These are phyloP conservation scores for Lunularia cruciata DNA, from an alignment of 225 moss, liverwort and hornwort genomes.

Conservation along the genomic window DNA sequence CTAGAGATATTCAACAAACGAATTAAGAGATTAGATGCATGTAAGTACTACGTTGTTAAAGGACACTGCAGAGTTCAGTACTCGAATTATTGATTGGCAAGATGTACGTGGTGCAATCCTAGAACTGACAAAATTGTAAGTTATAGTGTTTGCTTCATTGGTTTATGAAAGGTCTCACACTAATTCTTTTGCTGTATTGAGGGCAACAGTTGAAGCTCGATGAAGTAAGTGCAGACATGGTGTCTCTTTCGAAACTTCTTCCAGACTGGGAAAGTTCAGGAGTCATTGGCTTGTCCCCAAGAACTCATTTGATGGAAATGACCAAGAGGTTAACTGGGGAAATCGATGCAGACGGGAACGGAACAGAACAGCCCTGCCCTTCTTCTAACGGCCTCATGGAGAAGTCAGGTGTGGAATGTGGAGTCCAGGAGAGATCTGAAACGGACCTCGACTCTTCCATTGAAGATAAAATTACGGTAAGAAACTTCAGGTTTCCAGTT, in stretches of 20 bases:
- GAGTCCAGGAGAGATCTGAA: constrained; percentile 27
- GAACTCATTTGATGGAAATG: constrained; percentile 63
- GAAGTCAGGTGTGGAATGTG: constrained; percentile 33
- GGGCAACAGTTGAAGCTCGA: constrained; percentile 61
- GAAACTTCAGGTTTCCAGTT: neutral
- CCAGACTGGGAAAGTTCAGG: constrained; percentile 66
- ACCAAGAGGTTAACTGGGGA: constrained; percentile 53
- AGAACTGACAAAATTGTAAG: too few species aligned
- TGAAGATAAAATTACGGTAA: constrained; percentile 33
- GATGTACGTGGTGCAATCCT: too few species aligned
- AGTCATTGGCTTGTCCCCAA: constrained; percentile 45
- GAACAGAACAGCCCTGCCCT: constrained; percentile 39
- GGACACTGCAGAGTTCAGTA: too few species aligned
- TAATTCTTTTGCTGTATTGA: neutral
- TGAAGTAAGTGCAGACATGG: constrained; percentile 68
- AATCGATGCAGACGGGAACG: constrained; percentile 43
- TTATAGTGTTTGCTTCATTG: too few species aligned
- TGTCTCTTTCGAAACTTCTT: constrained; percentile 55
- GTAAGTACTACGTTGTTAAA: too few species aligned
- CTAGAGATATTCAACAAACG: too few species aligned
- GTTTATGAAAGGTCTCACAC: neutral
- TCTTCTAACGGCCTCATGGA: constrained; percentile 46
- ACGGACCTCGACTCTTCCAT: constrained; percentile 38
- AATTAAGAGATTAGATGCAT: too few species aligned
- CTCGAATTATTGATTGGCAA: too few species aligned